Evolutionary conservation across 371 early-diverging fungal genomes (phyloP), one percentile per base, ranked within the genome.

Genomic region (Mortierella sp.): DNA sequence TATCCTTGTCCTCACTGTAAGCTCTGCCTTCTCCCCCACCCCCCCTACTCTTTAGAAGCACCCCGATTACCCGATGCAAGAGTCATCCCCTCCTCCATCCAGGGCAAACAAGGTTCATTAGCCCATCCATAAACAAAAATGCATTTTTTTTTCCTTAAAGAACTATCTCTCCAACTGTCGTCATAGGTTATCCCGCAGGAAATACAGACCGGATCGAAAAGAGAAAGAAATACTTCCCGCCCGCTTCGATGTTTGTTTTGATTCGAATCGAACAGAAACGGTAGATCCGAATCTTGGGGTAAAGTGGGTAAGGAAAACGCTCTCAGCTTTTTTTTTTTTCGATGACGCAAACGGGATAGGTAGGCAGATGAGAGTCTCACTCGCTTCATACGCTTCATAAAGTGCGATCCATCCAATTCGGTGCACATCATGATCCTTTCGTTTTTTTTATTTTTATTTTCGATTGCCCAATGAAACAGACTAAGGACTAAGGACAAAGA

Each of bases 221-320:
- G 4, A 32, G 21, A 18, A 18, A 38, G 5, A 14, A 5, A 4
- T 29, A 56, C 11, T 5, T 63, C 60, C 12, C 60, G 60, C 27
- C 35, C 35, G 35, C 32, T 32, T 18, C 14, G 35, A 63, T 35
- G 3, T 63, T 35, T 35, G 35, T 35, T 35, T 56, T 56, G 56
- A 65, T 38, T 63, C 32, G 63, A 29, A 60, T 60, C 29, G 60
- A 29, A 4, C n/a, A 18, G 14, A 38, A 38, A 38, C 6, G 65
- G 65, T 35, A 65, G 65, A 65, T 65, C 65, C 65, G 65, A 65
- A 65, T 65, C 65, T 65, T 38, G 35, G 63, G 35, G 60, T 58
- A 29, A 16, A 32, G 32, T 4, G 6, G 29, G 29, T 14, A n/a
- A 58, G 8, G 27, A 1, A 35, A 14, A 4, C 27, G 2, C 10